A percentile compares a stretch with the other conserved stretches of the same genome.
These are phyloP conservation scores for Dendrobium officinale DNA, from an alignment of 106 monocot species.

Conservation along the genomic window DNA sequence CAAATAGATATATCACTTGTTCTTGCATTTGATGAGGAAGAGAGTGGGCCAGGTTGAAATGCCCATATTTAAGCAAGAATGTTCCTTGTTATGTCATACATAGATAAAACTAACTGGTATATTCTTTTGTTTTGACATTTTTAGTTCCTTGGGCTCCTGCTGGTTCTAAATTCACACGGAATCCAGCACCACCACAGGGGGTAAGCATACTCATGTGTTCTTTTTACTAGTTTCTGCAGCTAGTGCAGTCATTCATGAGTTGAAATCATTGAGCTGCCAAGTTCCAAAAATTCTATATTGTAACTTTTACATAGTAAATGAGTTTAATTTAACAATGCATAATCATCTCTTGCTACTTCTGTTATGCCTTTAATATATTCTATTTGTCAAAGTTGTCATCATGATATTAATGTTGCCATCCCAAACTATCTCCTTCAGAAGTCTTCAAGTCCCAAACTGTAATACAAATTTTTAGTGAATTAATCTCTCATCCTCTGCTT, in stretches of 20 bases:
- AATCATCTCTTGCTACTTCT: background rate
- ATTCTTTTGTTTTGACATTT: constrained; percentile 15
- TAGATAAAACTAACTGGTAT: background rate
- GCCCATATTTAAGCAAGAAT: background rate
- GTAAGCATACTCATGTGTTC: constrained; percentile 35
- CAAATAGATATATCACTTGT: background rate
- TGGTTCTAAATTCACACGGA: constrained; percentile 82
- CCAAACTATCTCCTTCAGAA: background rate
- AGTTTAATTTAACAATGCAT: background rate
- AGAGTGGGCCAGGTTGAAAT: background rate
- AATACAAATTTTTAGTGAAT: background rate
- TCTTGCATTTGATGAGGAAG: background rate
- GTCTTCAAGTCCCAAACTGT: background rate
- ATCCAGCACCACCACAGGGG: constrained; percentile 76
- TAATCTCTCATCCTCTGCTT: background rate
- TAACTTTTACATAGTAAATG: background rate
- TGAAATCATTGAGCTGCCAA: background rate
- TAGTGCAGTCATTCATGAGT: background rate
- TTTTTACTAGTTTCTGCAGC: background rate
- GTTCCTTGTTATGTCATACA: background rate
- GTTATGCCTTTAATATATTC: background rate
- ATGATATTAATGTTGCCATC: background rate
- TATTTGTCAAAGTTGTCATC: background rate
- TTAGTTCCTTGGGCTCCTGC: constrained; percentile 99
- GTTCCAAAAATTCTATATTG: background rate